Conservation (phyloP, 139 green algal genomes). For the Chlamydomonas sp. region DNA sequence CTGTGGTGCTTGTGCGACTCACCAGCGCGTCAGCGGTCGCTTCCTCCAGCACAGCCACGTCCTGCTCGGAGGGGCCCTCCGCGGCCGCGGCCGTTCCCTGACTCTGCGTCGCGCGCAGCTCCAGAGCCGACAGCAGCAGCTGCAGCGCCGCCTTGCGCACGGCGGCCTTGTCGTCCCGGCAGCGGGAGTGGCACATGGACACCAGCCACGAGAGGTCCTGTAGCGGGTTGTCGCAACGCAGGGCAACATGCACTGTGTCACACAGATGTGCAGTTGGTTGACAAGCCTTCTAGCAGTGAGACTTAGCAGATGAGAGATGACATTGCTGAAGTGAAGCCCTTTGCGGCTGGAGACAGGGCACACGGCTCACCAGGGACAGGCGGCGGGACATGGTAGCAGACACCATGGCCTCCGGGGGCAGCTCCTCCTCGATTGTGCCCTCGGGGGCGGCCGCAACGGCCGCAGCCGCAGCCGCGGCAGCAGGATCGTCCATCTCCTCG, state of each 20-base stretch:
- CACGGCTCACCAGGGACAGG: constrained; percentile 5
- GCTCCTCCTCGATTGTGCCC: background rate
- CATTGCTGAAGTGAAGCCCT: too few relatives aligned
- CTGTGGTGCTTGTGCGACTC: background rate
- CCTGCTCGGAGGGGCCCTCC: constrained; percentile 23
- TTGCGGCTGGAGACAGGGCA: background rate
- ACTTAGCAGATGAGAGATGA: background rate
- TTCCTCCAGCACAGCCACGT: constrained; percentile 68
- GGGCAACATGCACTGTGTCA: too few relatives aligned
- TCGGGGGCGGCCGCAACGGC: background rate
- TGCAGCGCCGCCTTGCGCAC: constrained; percentile 75
- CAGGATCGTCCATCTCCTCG: background rate
- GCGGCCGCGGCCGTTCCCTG: background rate
- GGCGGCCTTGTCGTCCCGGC: constrained; percentile 72
- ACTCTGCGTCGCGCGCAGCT: constrained; percentile 42
- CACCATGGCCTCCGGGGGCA: constrained; percentile 27
- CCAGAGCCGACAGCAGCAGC: constrained; percentile 73
- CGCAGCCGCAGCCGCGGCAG: background rate
- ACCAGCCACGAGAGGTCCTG: constrained; percentile 64
- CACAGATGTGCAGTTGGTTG: too few relatives aligned
- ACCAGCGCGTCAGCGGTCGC: constrained; percentile 74
- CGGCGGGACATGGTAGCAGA: constrained; percentile 5
- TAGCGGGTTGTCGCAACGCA: background rate
- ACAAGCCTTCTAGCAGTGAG: too few relatives aligned
- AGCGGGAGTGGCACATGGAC: constrained; percentile 57